These are phyloP conservation scores for Aphanocladium album DNA, from an alignment of 2,329 filamentous ascomycete species.

Conservation along the genomic window DNA sequence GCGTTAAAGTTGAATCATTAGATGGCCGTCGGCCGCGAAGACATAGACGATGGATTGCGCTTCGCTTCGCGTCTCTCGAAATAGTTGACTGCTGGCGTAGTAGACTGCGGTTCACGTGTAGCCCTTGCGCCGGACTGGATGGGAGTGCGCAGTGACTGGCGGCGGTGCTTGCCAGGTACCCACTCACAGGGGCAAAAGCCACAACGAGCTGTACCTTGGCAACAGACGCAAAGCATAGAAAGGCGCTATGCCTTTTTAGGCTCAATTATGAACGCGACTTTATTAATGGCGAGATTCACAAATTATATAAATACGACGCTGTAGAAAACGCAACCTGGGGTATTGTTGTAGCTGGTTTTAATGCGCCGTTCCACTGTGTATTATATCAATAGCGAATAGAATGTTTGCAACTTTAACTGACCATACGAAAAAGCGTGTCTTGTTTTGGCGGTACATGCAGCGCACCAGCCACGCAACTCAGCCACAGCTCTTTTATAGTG, in stretches of 20 bases:
- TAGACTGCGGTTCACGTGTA: slow-evolving; percentile 11
- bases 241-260: slow-evolving; percentile 1
- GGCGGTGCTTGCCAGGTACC: neutral
- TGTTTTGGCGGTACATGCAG: no score
- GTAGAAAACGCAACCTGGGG: neutral
- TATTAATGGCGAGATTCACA: neutral
- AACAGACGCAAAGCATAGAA: slow-evolving; percentile 4
- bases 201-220: slow-evolving; percentile 1
- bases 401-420: no score
- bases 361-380: no score
- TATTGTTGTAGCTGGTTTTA: no score
- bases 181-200: slow-evolving; percentile 7
- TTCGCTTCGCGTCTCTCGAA: slow-evolving; percentile 5
- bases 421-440: no score
- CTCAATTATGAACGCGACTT: neutral
- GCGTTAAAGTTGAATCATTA: slow-evolving; percentile 4
- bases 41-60: slow-evolving; percentile 12
- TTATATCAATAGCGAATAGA: no score
- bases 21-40: slow-evolving; percentile 4
- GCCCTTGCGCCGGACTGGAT: slow-evolving; percentile 3
- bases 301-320: neutral
- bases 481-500: neutral
- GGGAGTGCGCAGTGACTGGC: slow-evolving; percentile 1
- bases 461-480: no score
- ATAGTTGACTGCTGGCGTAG: slow-evolving; percentile 5